These are phyloP conservation scores for Phyllostachys edulis DNA, from an alignment of 176 grass and related monocot species.

Conservation along the genomic window DNA sequence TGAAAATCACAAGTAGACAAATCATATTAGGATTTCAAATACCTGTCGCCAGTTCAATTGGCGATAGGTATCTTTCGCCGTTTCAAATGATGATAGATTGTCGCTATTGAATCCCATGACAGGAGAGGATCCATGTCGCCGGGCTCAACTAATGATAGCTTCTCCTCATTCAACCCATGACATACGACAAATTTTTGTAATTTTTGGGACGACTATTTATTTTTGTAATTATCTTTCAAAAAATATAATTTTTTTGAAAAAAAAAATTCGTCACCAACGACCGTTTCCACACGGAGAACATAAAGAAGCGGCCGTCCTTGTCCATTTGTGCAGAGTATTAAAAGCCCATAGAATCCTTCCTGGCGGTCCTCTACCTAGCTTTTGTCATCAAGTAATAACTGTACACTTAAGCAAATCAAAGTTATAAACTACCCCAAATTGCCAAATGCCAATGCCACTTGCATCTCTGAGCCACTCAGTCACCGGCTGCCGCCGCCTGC, in stretches of 20 bases:
- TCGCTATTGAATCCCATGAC: too few species aligned
- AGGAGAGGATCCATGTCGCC: too few species aligned
- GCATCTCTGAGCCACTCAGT: background rate
- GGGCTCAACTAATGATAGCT: too few species aligned
- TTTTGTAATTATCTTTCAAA: fast-evolving
- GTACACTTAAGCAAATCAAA: background rate
- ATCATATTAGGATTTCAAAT: too few species aligned
- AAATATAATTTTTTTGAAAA: too few species aligned
- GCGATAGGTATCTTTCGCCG: too few species aligned
- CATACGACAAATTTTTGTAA: too few species aligned
- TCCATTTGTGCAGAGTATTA: background rate
- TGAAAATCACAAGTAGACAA: too few species aligned
- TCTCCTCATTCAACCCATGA: too few species aligned
- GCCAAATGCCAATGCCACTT: background rate
- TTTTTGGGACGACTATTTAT: too few species aligned
- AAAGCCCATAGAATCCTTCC: background rate
- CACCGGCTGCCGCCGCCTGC: background rate
- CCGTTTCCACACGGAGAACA: background rate
- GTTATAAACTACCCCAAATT: background rate
- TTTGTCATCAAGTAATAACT: background rate
- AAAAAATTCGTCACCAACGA: background rate
- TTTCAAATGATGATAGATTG: too few species aligned
- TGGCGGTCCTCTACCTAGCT: background rate
- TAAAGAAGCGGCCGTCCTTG: background rate
- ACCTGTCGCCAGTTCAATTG: too few species aligned